Base-by-base conservation (phyloP, 768 basidiomycete species). In the Lactarius sp. region DNA sequence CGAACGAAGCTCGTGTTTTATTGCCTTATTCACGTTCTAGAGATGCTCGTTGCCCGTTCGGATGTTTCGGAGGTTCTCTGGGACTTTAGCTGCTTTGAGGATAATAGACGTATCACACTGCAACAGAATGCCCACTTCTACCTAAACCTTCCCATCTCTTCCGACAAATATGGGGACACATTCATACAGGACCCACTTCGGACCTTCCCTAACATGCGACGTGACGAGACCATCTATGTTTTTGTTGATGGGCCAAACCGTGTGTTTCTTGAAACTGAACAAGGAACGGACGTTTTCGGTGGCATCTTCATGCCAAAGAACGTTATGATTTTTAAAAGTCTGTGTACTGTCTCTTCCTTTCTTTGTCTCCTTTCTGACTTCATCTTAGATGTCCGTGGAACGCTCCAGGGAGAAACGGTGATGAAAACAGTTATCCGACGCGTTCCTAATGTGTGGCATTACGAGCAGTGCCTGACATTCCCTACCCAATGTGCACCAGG, bases 101-200 rank as follows among this genome's bases (percentile, higher is more conserved):
- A 49, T 20, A 6, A 36, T n/a, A 20, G 14, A 37, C 60, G 53
- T 10, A 61, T 61, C 46, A 55, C 52, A 3, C 53, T 61, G 9
- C 20, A 55, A 27, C 42, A 61, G n/a, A 61, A 61, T 9, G 44
- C 60, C 4, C 60, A 49, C 18, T 61, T 61, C n/a, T 61, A 61
- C 39, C 1, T 27, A 18, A 12, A 8, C 3, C 36, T 53, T 2
- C 52, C 34, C 7, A 4, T 10, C 2, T 34, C 52, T 8, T 4
- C 34, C 4, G 13, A 27, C 6, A 34, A 14, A 47, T 54, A 44
- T 44, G 10, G 12, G 20, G 37, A 4, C n/a, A 12, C 27, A 54
- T 55, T 61, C 9, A 18, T n/a, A 27, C n/a, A 10, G 3, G 6
- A 2, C 8, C 60, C 60, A 37, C 5, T 51, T 22, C 3, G 18